These are phyloP conservation scores for Vanderwaltozyma polyspora DNA, from an alignment of 805 yeast species.

Conservation along the genomic window DNA sequence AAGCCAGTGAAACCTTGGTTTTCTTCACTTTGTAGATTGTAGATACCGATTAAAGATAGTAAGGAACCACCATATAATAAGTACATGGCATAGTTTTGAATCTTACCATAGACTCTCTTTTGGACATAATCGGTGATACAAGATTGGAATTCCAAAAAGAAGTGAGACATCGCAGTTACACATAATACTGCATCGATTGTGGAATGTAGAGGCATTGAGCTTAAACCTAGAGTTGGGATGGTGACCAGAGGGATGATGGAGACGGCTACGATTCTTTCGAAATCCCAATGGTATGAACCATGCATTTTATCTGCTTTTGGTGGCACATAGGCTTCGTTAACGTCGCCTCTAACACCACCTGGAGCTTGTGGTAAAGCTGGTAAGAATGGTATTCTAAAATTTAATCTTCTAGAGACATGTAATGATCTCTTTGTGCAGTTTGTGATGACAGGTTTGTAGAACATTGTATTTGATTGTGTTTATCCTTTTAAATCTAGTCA, in stretches of 20 bases:
- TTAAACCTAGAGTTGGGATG: slow-evolving; percentile 60
- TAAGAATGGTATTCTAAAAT: slow-evolving; percentile 32
- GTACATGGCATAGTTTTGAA: slow-evolving; percentile 58
- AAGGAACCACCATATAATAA: slow-evolving; percentile 63
- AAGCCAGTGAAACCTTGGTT: slow-evolving; percentile 62
- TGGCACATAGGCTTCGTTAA: slow-evolving; percentile 71
- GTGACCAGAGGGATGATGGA: slow-evolving; percentile 68
- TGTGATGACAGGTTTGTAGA: no score
- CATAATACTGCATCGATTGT: slow-evolving; percentile 63
- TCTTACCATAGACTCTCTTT: slow-evolving; percentile 66
- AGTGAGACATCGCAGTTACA: slow-evolving; percentile 58
- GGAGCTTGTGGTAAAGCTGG: slow-evolving; percentile 71
- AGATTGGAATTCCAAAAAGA: slow-evolving; percentile 76
- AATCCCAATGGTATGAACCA: slow-evolving; percentile 92
- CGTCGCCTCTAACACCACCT: slow-evolving; percentile 84
- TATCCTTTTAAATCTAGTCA: no score
- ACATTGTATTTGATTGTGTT: no score
- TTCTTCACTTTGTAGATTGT: slow-evolving; percentile 36
- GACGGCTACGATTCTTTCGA: slow-evolving; percentile 61
- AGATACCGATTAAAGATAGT: slow-evolving; percentile 67
- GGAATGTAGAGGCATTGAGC: slow-evolving; percentile 46
- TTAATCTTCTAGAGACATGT: not conserved
- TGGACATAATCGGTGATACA: slow-evolving; percentile 94
- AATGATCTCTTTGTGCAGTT: slow-evolving; percentile 1
- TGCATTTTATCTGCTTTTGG: slow-evolving; percentile 56